phyloP scores from a whole-genome alignment of 257 asterid species.

The Paraleonurus japonicus region DNA sequence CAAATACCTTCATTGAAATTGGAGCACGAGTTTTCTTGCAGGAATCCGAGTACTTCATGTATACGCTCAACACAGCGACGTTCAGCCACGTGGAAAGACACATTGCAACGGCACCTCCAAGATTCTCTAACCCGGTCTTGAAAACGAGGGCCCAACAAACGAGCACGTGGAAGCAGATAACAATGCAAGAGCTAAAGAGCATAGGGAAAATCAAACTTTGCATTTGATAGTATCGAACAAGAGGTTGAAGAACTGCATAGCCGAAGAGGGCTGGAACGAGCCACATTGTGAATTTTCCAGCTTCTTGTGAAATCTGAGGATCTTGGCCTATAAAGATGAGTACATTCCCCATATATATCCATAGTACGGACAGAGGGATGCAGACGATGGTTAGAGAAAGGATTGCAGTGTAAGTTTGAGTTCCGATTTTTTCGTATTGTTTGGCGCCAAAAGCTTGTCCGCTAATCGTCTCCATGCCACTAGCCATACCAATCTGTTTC shows the following conservation, averaged over 20 bases:
- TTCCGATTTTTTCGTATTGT: conserved; percentile 70
- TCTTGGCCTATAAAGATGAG: conserved; percentile 67
- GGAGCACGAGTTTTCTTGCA: conserved; percentile 59
- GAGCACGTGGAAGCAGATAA: conserved; percentile 51
- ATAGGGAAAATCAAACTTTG: conserved; percentile 62
- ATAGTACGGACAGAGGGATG: conserved; percentile 59
- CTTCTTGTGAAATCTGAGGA: conserved; percentile 69
- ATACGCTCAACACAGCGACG: conserved; percentile 38
- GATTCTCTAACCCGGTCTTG: conserved; percentile 35
- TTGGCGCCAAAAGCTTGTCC: conserved; percentile 91
- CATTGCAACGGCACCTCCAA: conserved; percentile 64
- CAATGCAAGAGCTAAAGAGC: conserved; percentile 50
- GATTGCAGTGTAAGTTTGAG: conserved; percentile 72
- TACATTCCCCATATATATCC: conserved; percentile 52
- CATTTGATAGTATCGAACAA: conserved; percentile 53
- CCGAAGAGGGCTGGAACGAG: conserved; percentile 69
- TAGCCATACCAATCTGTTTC: conserved; percentile 77
- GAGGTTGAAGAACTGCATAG: conserved; percentile 55
- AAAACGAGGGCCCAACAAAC: conserved; percentile 60
- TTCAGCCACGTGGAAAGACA: conserved; percentile 62
- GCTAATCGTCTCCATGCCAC: conserved; percentile 73
- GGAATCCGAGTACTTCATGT: conserved; percentile 47
- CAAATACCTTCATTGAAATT: conserved; percentile 49
- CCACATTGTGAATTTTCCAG: conserved; percentile 65
- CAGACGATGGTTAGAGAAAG: conserved; percentile 45